These are phyloP conservation scores for Moringa oleifera DNA, from an alignment of 345 rosid species.

Conservation along the genomic window DNA sequence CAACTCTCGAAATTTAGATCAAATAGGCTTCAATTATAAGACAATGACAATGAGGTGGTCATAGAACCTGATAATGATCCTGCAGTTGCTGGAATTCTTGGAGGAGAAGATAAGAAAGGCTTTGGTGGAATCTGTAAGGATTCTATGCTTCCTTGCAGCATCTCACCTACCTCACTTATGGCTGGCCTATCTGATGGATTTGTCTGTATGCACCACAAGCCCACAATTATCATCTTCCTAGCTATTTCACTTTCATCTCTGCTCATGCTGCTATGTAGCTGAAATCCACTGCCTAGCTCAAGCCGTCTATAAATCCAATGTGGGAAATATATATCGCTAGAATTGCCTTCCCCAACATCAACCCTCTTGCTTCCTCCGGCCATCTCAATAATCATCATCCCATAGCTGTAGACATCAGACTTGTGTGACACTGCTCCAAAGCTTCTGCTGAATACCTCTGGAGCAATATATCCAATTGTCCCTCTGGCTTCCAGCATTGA, in stretches of 20 bases:
- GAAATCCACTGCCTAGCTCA: background rate
- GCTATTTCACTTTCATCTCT: conserved; percentile 6
- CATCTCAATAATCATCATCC: conserved; percentile 18
- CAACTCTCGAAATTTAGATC: no score
- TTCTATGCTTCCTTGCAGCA: conserved; percentile 10
- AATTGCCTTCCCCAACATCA: background rate
- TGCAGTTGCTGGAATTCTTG: background rate
- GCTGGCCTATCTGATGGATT: conserved; percentile 9
- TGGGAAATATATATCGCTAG: conserved; percentile 1
- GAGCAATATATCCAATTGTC: conserved; percentile 27
- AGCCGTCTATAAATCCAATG: conserved; percentile 1
- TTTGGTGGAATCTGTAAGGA: conserved; percentile 15
- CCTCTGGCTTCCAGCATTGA: conserved; percentile 20
- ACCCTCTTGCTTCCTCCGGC: conserved; percentile 4
- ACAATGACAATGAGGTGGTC: no score
- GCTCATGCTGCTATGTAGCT: background rate
- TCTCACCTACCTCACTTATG: conserved; percentile 11
- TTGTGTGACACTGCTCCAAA: conserved; percentile 25
- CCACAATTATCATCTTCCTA: conserved; percentile 11
- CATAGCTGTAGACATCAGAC: conserved; percentile 22
- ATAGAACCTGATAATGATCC: no score
- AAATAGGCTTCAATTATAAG: no score
- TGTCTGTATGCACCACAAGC: conserved; percentile 16
- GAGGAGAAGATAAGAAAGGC: conserved; percentile 7
- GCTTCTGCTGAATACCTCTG: conserved; percentile 18